Evolutionary conservation across 305 asterid genomes (phyloP).

Genomic region (Solanum aculeatissimum): DNA sequence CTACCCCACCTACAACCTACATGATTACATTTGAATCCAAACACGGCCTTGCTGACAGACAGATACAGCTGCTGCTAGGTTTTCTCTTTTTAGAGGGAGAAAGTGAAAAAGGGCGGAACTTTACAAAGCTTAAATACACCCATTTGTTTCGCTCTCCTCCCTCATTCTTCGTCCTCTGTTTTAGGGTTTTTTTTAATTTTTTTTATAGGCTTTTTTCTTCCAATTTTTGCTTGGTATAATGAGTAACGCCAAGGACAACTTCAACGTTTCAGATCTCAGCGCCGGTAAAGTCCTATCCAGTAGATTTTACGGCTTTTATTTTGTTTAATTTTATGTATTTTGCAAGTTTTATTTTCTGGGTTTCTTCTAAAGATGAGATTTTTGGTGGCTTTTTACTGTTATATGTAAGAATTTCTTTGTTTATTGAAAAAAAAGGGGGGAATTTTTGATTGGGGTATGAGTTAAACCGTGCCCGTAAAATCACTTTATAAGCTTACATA

Average conservation of each 20-base stretch:
- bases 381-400: neutral
- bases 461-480: neutral
- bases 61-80: neutral
- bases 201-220: neutral
- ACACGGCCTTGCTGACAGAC: neutral
- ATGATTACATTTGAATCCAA: neutral
- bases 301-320: neutral
- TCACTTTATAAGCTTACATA: neutral
- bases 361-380: neutral
- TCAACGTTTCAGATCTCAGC: conserved; percentile 21
- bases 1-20: too few species aligned
- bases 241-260: conserved; percentile 20
- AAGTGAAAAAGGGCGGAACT: neutral
- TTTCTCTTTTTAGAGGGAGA: neutral
- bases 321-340: neutral
- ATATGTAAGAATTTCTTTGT: neutral
- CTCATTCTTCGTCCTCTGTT: neutral
- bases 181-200: too few species aligned
- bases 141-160: neutral
- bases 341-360: neutral
- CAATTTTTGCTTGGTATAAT: neutral
- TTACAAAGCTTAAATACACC: neutral
- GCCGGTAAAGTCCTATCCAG: conserved; percentile 3
- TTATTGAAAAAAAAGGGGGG: neutral
- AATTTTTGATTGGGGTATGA: neutral